Percentiles rank a stretch among this genome's conserved stretches.
Conservation (phyloP, 352 stramenopile species). For the Phytophthora tentaculata region DNA sequence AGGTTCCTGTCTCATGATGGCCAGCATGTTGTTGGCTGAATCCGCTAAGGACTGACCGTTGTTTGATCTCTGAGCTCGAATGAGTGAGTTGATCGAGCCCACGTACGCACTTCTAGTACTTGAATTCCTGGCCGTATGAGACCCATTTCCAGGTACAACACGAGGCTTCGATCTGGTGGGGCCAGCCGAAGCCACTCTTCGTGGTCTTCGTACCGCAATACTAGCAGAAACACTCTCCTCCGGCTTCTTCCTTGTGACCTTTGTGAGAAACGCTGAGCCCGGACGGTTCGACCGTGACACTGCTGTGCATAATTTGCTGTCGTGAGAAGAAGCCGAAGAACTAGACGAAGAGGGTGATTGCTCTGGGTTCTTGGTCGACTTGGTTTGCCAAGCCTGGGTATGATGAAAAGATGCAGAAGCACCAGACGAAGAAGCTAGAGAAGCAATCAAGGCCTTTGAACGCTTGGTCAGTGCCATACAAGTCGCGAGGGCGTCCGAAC, state of each 20-base stretch:
- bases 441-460: slow-evolving; percentile 51
- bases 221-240: not conserved
- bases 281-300: slow-evolving; percentile 25
- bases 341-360: slow-evolving; percentile 33
- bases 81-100: slow-evolving; percentile 70
- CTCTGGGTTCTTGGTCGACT: slow-evolving; percentile 18
- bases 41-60: slow-evolving; percentile 59
- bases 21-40: slow-evolving; percentile 53
- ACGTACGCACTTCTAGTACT: slow-evolving; percentile 44
- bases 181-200: slow-evolving; percentile 29
- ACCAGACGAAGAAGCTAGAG: slow-evolving; percentile 25
- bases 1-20: slow-evolving; percentile 34
- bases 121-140: slow-evolving; percentile 19
- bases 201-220: slow-evolving; percentile 10
- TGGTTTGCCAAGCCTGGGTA: slow-evolving; percentile 27
- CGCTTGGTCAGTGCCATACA: slow-evolving; percentile 43
- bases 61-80: slow-evolving; percentile 58
- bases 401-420: slow-evolving; percentile 10
- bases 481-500: slow-evolving; percentile 36
- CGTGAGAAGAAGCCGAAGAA: slow-evolving; percentile 17
- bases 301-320: slow-evolving; percentile 8
- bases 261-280: slow-evolving; percentile 29
- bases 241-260: slow-evolving; percentile 13
- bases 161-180: slow-evolving; percentile 21
- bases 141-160: slow-evolving; percentile 7